Conservation (phyloP, 805 yeast genomes). For the Suhomyces xylopsoci region DNA sequence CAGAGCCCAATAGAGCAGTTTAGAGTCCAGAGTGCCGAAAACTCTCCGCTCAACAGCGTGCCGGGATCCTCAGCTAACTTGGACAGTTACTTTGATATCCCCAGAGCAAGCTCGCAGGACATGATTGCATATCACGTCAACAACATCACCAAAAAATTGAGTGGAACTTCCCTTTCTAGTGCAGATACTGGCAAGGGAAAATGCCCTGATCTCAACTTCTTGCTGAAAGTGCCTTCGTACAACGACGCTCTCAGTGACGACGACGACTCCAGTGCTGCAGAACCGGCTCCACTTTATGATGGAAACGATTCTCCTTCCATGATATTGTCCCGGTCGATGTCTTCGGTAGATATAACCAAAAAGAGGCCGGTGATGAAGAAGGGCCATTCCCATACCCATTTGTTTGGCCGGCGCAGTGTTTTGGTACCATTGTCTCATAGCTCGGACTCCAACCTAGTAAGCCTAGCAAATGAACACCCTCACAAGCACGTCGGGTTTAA, state of each 20-base stretch:
- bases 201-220: constrained; percentile 19
- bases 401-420: not conserved
- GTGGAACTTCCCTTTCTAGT: not conserved
- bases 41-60: constrained; percentile 9
- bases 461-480: not conserved
- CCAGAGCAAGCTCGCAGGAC: constrained; percentile 5
- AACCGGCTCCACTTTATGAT: constrained; percentile 19
- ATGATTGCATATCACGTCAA: not conserved
- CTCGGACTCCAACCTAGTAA: not conserved
- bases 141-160: not conserved
- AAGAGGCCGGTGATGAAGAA: not conserved
- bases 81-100: constrained; percentile 34
- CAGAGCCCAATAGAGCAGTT: constrained; percentile 39
- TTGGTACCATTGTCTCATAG: not conserved
- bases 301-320: not conserved
- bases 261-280: constrained; percentile 19
- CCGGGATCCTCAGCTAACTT: constrained; percentile 15
- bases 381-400: not conserved
- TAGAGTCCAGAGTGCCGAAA: constrained; percentile 14
- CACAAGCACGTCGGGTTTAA: not conserved
- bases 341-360: not conserved
- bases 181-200: not conserved
- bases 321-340: not conserved
- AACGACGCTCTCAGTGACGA: constrained; percentile 39
- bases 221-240: constrained; percentile 38